phyloP scores from a whole-genome alignment of 2,329 filamentous ascomycete genomes.

The Byssochlamys sp. region DNA sequence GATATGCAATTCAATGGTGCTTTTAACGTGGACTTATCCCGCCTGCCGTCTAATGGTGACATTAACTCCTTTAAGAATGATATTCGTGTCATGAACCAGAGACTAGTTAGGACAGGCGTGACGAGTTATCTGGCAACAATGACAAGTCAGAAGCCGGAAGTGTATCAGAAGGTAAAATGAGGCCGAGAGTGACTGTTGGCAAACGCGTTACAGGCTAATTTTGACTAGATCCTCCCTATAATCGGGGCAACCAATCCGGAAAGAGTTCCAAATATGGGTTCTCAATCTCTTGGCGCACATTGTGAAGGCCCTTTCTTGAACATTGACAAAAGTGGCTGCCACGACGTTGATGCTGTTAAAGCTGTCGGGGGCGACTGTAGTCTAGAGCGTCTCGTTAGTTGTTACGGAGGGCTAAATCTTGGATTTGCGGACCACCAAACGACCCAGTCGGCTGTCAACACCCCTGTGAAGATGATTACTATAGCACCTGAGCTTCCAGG shows the following conservation, averaged over 20 bases:
- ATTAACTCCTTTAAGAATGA: slow-evolving; percentile 4
- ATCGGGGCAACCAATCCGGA: slow-evolving; percentile 4
- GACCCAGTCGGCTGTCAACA: background rate
- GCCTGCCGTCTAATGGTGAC: slow-evolving; percentile 16
- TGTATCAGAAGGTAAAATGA: background rate
- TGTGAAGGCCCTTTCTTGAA: slow-evolving; percentile 8
- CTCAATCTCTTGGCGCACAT: slow-evolving; percentile 10
- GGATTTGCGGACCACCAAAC: background rate
- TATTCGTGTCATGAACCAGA: slow-evolving; percentile 5
- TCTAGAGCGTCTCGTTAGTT: background rate
- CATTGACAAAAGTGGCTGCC: background rate
- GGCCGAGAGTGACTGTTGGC: slow-evolving; percentile 5
- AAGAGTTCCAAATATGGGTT: slow-evolving; percentile 4
- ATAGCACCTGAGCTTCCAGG: slow-evolving; percentile 8
- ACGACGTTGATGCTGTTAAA: background rate
- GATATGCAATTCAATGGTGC: slow-evolving; percentile 10
- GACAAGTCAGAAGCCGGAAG: slow-evolving; percentile 5
- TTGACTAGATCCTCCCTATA: slow-evolving; percentile 5
- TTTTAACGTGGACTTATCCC: slow-evolving; percentile 20
- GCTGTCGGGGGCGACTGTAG: background rate
- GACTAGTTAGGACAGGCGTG: slow-evolving; percentile 7
- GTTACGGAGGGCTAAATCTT: slow-evolving; percentile 1
- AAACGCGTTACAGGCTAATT: slow-evolving; percentile 1
- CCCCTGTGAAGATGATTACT: slow-evolving; percentile 9
- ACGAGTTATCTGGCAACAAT: slow-evolving; percentile 11